Percentiles rank a stretch among this genome's conserved stretches.
Evolutionary conservation across 2,329 filamentous ascomycete genomes (phyloP).

Genomic region (Aspergillus sclerotialis): DNA sequence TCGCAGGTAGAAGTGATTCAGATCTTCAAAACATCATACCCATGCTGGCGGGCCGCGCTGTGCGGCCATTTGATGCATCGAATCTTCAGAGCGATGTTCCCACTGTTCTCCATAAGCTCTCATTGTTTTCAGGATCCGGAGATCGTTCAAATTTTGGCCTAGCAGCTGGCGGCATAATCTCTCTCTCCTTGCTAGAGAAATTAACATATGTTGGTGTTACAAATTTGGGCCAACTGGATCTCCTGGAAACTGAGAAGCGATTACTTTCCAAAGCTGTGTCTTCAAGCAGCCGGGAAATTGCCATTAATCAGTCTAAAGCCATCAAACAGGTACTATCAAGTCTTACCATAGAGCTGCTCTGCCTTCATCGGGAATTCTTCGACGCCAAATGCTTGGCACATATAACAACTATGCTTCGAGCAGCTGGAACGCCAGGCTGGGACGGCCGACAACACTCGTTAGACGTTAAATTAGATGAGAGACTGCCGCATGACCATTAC

Average conservation of each 20-base stretch:
- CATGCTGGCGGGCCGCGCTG: constrained; percentile 32
- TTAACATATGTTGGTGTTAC: constrained; percentile 48
- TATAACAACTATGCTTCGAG: constrained; percentile 16
- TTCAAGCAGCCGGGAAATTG: constrained; percentile 43
- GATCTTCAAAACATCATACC: constrained; percentile 24
- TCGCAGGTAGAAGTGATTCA: constrained; percentile 9
- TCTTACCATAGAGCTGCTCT: constrained; percentile 26
- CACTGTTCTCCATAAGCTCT: constrained; percentile 27
- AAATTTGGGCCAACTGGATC: constrained; percentile 53
- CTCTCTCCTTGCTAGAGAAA: constrained; percentile 50
- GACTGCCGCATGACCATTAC: constrained; percentile 22
- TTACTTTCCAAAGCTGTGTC: constrained; percentile 52
- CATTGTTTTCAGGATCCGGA: constrained; percentile 29
- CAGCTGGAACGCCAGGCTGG: constrained; percentile 15
- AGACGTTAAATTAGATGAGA: constrained; percentile 12
- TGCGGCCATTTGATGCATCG: constrained; percentile 26
- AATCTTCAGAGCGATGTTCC: constrained; percentile 26
- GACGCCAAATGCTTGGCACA: constrained; percentile 18
- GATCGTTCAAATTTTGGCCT: constrained; percentile 25
- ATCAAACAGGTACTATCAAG: constrained; percentile 44
- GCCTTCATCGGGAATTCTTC: constrained; percentile 30
- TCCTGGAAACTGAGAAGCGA: constrained; percentile 60
- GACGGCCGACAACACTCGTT: constrained; percentile 8
- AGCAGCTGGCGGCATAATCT: constrained; percentile 44
- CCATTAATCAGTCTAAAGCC: constrained; percentile 43